Evolutionary conservation across 768 basidiomycete species (phyloP).

Genomic region (Calvatia gigantea): DNA sequence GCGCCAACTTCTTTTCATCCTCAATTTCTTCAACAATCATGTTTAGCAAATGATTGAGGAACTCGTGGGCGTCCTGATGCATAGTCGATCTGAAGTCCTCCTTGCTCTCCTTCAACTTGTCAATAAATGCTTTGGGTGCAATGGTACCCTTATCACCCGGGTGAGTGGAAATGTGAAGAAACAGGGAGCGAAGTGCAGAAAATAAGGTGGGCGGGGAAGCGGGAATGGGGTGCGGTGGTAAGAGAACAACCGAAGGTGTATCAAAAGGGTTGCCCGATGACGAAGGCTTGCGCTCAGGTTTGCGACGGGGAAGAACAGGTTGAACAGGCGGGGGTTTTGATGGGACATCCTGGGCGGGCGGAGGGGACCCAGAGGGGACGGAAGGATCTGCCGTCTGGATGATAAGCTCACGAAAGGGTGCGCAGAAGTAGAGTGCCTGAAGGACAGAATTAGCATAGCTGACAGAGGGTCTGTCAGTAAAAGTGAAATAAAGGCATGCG

Average conservation of each 20-base stretch:
- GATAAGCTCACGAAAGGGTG: slow-evolving; percentile 89
- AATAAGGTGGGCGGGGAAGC: slow-evolving; percentile 73
- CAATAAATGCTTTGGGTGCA: slow-evolving; percentile 87
- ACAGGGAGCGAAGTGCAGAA: slow-evolving; percentile 91
- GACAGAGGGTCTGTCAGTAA: slow-evolving; percentile 18
- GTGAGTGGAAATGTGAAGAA: slow-evolving; percentile 75
- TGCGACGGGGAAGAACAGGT: slow-evolving; percentile 44
- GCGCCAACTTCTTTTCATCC: slow-evolving; percentile 51
- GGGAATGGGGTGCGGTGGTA: slow-evolving; percentile 45
- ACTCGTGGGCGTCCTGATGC: slow-evolving; percentile 99
- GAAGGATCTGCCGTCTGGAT: slow-evolving; percentile 62
- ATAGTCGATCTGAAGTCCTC: slow-evolving; percentile 86
- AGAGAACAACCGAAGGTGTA: slow-evolving; percentile 22
- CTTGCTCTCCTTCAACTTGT: slow-evolving; percentile 91
- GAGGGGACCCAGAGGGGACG: slow-evolving; percentile 29
- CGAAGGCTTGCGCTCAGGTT: slow-evolving; percentile 51
- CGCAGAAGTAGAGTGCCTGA: slow-evolving; percentile 94
- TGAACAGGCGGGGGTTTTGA: slow-evolving; percentile 27
- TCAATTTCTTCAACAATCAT: slow-evolving; percentile 92
- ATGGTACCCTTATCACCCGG: slow-evolving; percentile 80
- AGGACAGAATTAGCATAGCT: slow-evolving; percentile 99
- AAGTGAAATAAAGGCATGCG: background rate
- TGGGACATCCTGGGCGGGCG: slow-evolving; percentile 14
- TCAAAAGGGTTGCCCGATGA: slow-evolving; percentile 22
- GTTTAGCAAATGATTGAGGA: slow-evolving; percentile 92